Percentiles rank a stretch among this genome's conserved stretches.
Evolutionary conservation across 768 basidiomycete genomes (phyloP).

Genomic region (Tulasnella sp.): DNA sequence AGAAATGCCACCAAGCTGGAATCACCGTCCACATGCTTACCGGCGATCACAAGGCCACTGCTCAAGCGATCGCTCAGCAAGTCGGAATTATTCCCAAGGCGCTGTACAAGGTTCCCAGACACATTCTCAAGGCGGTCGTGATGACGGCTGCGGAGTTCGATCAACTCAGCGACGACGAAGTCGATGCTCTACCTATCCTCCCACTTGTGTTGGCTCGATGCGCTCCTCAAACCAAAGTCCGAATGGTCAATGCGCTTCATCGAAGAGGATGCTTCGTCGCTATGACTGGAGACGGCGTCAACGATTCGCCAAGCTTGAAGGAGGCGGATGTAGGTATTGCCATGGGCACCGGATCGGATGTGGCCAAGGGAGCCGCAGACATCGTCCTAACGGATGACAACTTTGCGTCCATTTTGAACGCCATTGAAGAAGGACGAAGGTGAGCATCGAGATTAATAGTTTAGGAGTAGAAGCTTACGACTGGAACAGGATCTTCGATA

Average conservation of each 20-base stretch:
- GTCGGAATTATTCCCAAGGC: constrained; percentile 62
- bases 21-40: constrained; percentile 79
- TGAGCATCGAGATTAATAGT: constrained; percentile 42
- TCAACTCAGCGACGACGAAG: constrained; percentile 66
- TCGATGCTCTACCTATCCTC: constrained; percentile 61
- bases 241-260: constrained; percentile 70
- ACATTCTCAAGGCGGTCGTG: constrained; percentile 46
- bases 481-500: constrained; percentile 44
- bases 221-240: constrained; percentile 68
- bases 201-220: constrained; percentile 72
- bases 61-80: constrained; percentile 69
- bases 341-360: constrained; percentile 72
- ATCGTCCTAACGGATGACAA: constrained; percentile 73
- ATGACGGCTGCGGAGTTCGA: constrained; percentile 39
- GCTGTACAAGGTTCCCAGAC: constrained; percentile 58
- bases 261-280: constrained; percentile 68
- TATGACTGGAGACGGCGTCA: constrained; percentile 72
- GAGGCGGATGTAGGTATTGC: constrained; percentile 67
- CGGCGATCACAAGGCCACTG: constrained; percentile 65
- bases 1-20: constrained; percentile 64
- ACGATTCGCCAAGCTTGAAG: constrained; percentile 51
- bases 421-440: constrained; percentile 39
- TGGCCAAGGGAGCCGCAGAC: constrained; percentile 70
- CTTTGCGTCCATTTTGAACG: constrained; percentile 62
- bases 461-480: not conserved